Evolutionary conservation across 164 flowering plant species (phyloP).

Genomic region (Hamamelis virginiana): DNA sequence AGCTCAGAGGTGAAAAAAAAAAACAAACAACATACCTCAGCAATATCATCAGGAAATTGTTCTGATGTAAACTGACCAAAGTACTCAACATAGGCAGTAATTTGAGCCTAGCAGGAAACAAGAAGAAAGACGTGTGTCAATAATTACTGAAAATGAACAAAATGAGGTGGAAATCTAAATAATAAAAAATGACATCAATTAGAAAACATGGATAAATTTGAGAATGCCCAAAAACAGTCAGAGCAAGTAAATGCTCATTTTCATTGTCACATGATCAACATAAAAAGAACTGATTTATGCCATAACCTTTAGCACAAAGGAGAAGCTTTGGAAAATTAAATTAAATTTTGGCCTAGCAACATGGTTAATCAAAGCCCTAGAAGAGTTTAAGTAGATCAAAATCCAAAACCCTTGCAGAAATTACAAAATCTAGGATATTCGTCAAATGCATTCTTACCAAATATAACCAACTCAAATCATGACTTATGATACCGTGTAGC

Average conservation of each 20-base stretch:
- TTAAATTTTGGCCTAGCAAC: no score
- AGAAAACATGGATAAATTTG: background rate
- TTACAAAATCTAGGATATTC: no score
- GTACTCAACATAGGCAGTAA: slow-evolving; percentile 86
- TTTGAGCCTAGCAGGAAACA: slow-evolving; percentile 58
- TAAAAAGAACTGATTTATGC: background rate
- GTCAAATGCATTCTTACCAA: no score
- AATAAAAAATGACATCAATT: background rate
- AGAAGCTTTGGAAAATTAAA: no score
- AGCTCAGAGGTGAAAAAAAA: background rate
- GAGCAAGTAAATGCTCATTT: no score
- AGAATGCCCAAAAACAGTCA: background rate
- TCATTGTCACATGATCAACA: background rate
- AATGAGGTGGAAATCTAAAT: no score
- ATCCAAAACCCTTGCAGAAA: no score
- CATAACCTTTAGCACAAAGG: no score
- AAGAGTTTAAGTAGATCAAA: no score
- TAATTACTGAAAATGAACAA: background rate
- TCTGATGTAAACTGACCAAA: slow-evolving; percentile 94
- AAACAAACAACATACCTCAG: slow-evolving; percentile 62
- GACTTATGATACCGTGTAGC: no score
- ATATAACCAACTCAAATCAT: no score
- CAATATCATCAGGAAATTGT: slow-evolving; percentile 83
- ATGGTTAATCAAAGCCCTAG: no score
- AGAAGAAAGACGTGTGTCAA: background rate